phyloP scores from a whole-genome alignment of 2,329 filamentous ascomycete species.

The Rutstroemia sydowiana region DNA sequence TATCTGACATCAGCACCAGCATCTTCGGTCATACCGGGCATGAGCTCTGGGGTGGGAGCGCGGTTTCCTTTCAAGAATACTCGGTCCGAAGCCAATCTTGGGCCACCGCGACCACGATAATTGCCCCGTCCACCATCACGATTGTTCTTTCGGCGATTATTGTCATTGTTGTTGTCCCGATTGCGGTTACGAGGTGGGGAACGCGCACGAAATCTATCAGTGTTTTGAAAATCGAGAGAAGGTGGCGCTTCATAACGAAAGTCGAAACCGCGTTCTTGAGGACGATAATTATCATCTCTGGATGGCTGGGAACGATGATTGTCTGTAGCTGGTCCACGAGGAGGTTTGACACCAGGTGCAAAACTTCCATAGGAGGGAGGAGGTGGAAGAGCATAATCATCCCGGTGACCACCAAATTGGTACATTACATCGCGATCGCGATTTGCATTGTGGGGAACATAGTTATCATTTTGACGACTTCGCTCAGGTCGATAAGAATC shows the following conservation, averaged over 20 bases:
- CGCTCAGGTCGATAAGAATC: conserved; percentile 20
- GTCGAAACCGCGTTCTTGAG: conserved; percentile 20
- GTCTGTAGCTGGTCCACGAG: conserved; percentile 10
- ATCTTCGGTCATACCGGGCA: conserved; percentile 30
- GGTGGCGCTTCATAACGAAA: conserved; percentile 29
- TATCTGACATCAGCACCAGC: conserved; percentile 39
- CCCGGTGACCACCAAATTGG: conserved; percentile 19
- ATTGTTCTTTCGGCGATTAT: not conserved
- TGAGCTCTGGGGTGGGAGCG: conserved; percentile 30
- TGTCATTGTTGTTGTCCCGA: conserved; percentile 7
- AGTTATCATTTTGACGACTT: conserved; percentile 2
- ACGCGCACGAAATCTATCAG: conserved; percentile 19
- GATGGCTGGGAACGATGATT: conserved; percentile 5
- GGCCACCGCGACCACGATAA: conserved; percentile 24
- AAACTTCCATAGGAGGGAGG: conserved; percentile 5
- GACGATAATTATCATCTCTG: conserved; percentile 17
- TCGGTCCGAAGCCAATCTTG: conserved; percentile 28
- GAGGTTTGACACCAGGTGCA: conserved; percentile 14
- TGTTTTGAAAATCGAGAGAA: conserved; percentile 21
- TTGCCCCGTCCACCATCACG: conserved; percentile 19
- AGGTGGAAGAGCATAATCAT: conserved; percentile 7
- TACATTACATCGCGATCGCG: conserved; percentile 15
- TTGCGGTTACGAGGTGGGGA: conserved; percentile 19
- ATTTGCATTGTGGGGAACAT: conserved; percentile 6
- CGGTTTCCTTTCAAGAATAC: conserved; percentile 30